These are phyloP conservation scores for Termitomyces sp. DNA, from an alignment of 768 basidiomycete species.

Conservation along the genomic window DNA sequence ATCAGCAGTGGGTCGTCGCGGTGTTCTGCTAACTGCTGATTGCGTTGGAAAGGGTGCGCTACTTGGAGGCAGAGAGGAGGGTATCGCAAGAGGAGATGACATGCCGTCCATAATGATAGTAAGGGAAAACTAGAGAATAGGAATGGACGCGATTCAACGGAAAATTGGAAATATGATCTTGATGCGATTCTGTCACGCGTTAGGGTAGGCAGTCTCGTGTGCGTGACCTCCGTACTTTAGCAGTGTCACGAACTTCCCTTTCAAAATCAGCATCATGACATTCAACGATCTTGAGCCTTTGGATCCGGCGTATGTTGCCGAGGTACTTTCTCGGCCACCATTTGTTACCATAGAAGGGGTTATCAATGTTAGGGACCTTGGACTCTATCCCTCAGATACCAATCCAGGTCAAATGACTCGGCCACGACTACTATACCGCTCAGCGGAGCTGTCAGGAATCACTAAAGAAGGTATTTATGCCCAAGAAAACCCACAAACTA, in stretches of 20 bases:
- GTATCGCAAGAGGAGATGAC: slow-evolving; percentile 51
- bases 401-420: slow-evolving; percentile 48
- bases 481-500: not conserved
- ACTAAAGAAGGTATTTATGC: slow-evolving; percentile 57
- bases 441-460: slow-evolving; percentile 68
- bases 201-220: slow-evolving; percentile 33
- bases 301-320: slow-evolving; percentile 59
- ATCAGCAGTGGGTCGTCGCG: slow-evolving; percentile 40
- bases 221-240: slow-evolving; percentile 9
- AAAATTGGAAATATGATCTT: slow-evolving; percentile 22
- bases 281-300: slow-evolving; percentile 52
- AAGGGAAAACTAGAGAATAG: slow-evolving; percentile 9
- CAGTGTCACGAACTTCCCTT: slow-evolving; percentile 6
- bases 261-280: slow-evolving; percentile 20
- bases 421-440: slow-evolving; percentile 55
- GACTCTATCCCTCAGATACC: slow-evolving; percentile 46
- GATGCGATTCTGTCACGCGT: slow-evolving; percentile 17
- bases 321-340: slow-evolving; percentile 61
- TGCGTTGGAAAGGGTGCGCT: slow-evolving; percentile 37
- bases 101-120: slow-evolving; percentile 53
- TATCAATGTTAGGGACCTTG: slow-evolving; percentile 71
- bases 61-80: slow-evolving; percentile 48
- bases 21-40: slow-evolving; percentile 26
- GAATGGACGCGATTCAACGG: slow-evolving; percentile 25
- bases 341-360: slow-evolving; percentile 72